These are phyloP conservation scores for Pseudozyma tsukubaensis DNA, from an alignment of 1,284 basidiomycete genomes.

Conservation along the genomic window DNA sequence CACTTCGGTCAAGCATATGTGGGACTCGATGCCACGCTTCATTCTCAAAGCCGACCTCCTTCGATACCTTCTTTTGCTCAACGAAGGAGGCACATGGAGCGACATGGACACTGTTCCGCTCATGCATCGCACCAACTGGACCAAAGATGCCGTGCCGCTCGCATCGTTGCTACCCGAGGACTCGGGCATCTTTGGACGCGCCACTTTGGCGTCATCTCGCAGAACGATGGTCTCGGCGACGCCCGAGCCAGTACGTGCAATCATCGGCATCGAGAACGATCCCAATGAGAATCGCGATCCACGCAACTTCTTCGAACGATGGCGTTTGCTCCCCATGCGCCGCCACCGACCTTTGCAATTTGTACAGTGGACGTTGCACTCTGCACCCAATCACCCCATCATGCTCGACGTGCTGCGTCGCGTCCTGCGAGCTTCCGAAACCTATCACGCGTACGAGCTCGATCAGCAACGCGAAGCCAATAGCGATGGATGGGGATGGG, in stretches of 20 bases:
- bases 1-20: slow-evolving; percentile 39
- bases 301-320: slow-evolving; percentile 40
- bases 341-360: slow-evolving; percentile 42
- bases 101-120: slow-evolving; percentile 57
- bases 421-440: slow-evolving; percentile 31
- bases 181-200: slow-evolving; percentile 28
- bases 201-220: background rate
- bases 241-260: slow-evolving; percentile 30
- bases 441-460: slow-evolving; percentile 33
- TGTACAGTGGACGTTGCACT: slow-evolving; percentile 52
- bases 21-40: slow-evolving; percentile 47
- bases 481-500: slow-evolving; percentile 49
- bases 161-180: slow-evolving; percentile 19
- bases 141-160: slow-evolving; percentile 38
- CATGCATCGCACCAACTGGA: slow-evolving; percentile 43
- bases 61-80: slow-evolving; percentile 48
- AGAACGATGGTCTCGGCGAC: background rate
- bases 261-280: slow-evolving; percentile 52
- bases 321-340: slow-evolving; percentile 31
- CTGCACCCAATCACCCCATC: slow-evolving; percentile 44
- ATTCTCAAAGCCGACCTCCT: slow-evolving; percentile 55
- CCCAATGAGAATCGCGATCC: slow-evolving; percentile 34
- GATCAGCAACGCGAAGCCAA: slow-evolving; percentile 28
- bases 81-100: slow-evolving; percentile 52
- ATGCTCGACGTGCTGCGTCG: slow-evolving; percentile 47